Evolutionary conservation across 495 filamentous ascomycete genomes (phyloP), one percentile per base, ranked within the genome.

Genomic region (Aspergillus mulundensis): DNA sequence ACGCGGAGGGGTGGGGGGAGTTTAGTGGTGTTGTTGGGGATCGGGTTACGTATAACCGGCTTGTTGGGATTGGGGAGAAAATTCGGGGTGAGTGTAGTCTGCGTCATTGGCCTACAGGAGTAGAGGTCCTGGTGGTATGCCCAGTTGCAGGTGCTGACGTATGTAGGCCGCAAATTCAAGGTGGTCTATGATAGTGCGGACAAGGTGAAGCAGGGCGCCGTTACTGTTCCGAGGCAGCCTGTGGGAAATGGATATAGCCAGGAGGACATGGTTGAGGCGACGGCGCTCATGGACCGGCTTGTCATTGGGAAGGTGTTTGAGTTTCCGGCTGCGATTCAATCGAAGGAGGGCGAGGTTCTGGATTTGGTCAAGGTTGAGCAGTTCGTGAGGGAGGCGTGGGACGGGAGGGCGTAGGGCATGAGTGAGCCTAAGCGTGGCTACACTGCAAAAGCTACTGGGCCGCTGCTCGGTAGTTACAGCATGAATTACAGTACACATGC

Each of bases 171-270:
- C 20, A 77, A 80, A 55, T 82, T 82, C 58, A 60, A 70, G 8
- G 76, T 82, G 5, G 58, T 59, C 7, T 76, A 82, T 48, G 80
- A 84, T 58, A 62, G 41, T 38, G n/a, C 70, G 1, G 78, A 81
- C 7, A 74, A 75, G 49, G 62, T 84, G 28, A 64, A 69, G 39
- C 42, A 55, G 18, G 78, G 77, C 1, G 54, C 79, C 56, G 64
- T 74, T 15, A 81, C 80, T 15, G 72, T 81, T 28, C 75, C 81
- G 25, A 69, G 72, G 0, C 65, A 65, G 56, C 67, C 69, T 6
- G 40, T 53, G 5, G 59, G 56, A 1, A 41, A 55, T 6, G 60
- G 52, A 1, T 68, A 57, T 25, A 60, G 64, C 10, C 44, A 52
- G 5, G 61, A 70, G 8, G 72, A 75, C 14, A 11, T 70, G 18